phyloP scores from a whole-genome alignment of 352 stramenopile species.

The Paralagenidium karlingii region DNA sequence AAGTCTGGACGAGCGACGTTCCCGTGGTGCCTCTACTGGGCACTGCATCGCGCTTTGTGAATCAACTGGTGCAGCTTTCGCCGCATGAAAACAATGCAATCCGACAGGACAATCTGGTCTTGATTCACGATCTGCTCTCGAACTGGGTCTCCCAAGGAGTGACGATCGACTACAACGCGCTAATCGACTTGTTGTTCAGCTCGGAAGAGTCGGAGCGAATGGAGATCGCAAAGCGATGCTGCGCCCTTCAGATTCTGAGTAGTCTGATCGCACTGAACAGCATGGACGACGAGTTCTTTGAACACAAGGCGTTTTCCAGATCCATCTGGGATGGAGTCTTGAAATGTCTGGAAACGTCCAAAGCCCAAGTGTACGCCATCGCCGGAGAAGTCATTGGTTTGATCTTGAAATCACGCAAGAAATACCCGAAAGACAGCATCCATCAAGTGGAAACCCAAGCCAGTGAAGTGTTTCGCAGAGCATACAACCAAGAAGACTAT shows the following conservation, averaged over 20 bases:
- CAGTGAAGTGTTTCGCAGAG: conserved; percentile 24
- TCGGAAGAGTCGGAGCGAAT: conserved; percentile 17
- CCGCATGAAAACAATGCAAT: conserved; percentile 34
- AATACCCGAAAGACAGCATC: no score
- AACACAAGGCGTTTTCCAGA: no score
- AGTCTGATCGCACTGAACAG: no score
- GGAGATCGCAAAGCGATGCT: conserved; percentile 27
- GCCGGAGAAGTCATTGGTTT: conserved; percentile 56
- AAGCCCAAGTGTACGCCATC: conserved; percentile 31
- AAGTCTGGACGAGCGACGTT: conserved; percentile 34
- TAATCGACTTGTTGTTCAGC: conserved; percentile 23
- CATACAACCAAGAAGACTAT: conserved; percentile 52
- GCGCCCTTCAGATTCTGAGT: conserved; percentile 49
- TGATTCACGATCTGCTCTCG: conserved; percentile 36
- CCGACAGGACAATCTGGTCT: conserved; percentile 50
- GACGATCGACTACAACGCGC: conserved; percentile 19
- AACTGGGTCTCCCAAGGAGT: no score
- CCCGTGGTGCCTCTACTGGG: conserved; percentile 6
- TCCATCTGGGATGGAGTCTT: conserved; percentile 40
- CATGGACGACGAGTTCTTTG: no score
- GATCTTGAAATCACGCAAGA: conserved; percentile 10
- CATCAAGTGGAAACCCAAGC: no score
- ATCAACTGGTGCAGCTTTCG: conserved; percentile 39
- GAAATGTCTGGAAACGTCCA: conserved; percentile 28
- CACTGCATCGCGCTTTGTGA: conserved; percentile 30